These are phyloP conservation scores for Sclerotinia spermophila DNA, from an alignment of 2,329 filamentous ascomycete species.

Conservation along the genomic window DNA sequence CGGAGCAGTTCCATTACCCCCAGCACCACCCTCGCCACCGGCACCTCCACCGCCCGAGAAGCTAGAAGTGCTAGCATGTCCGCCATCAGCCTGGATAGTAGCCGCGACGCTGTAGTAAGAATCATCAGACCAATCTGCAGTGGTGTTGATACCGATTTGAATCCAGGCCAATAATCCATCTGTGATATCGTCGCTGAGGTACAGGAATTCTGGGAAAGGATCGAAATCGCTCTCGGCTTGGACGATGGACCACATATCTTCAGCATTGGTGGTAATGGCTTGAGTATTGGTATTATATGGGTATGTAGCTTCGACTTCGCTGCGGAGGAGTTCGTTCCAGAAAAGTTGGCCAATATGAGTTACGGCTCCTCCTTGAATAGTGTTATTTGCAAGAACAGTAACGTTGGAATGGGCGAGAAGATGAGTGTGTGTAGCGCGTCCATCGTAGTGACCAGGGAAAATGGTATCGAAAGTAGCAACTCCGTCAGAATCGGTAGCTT, in stretches of 20 bases:
- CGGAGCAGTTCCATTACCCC: neutral
- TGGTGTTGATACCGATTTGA: slow-evolving; percentile 43
- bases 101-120: neutral
- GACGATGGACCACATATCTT: slow-evolving; percentile 45
- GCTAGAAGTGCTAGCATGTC: neutral
- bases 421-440: slow-evolving; percentile 47
- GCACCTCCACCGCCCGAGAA: neutral
- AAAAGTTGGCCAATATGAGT: slow-evolving; percentile 57
- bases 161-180: slow-evolving; percentile 51
- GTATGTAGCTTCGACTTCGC: slow-evolving; percentile 43
- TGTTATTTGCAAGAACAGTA: slow-evolving; percentile 38
- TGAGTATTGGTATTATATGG: slow-evolving; percentile 46
- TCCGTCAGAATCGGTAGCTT: slow-evolving; percentile 41
- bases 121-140: slow-evolving; percentile 27
- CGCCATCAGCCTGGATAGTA: neutral
- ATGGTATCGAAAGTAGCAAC: slow-evolving; percentile 42
- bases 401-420: slow-evolving; percentile 40
- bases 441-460: slow-evolving; percentile 46
- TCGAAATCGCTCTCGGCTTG: slow-evolving; percentile 47
- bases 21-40: neutral
- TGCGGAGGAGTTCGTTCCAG: slow-evolving; percentile 53
- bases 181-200: slow-evolving; percentile 46
- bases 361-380: slow-evolving; percentile 46
- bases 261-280: slow-evolving; percentile 45
- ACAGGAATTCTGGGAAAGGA: slow-evolving; percentile 51